Evolutionary conservation across 73 alveolate genomes (phyloP), one percentile per base, ranked within the genome.

Genomic region (Urostyla sp.): DNA sequence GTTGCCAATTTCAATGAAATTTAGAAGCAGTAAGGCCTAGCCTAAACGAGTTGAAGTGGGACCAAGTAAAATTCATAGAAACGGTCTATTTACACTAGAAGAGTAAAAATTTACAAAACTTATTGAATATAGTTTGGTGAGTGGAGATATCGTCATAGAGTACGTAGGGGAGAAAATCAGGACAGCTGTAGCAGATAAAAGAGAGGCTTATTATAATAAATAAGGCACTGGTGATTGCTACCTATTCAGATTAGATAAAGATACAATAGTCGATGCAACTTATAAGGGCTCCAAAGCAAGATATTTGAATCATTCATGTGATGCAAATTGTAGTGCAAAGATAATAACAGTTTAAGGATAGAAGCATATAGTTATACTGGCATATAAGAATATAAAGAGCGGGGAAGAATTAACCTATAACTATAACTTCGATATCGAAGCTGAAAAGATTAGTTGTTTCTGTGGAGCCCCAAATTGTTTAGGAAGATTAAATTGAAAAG

Each of bases 161-260:
- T 96, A 96, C 75, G 98, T 95, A 8, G 99, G 99, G 15, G 99
- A 96, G 85, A 86, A 91, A 56, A 92, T 96, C 40, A 88, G 97
- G 37, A 94, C 92, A 81, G 90, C 88, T 61, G 92, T 94, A 58
- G 99, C 99, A 5, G 99, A 96, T 76, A 85, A 85, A 63, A 87
- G 99, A 50, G 99, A 96, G 61, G 75, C 75, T 27, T 90, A 82
- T 49, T 96, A 96, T 67, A 95, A 92, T 72, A 87, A 92, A 57
- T 87, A 92, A 72, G 99, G 99, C 6, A 93, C 94, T 87, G 98
- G 99, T 5, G 99, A 96, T 85, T 96, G 99, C 72, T 96, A 96
- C 83, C 91, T 96, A 96, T 96, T 96, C 84, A 90, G 98, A 72
- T 90, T 96, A 23, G 97, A 94, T 53, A 90, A 92, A 80, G 97